Evolutionary conservation across 2,329 filamentous ascomycete genomes (phyloP).

Genomic region (Cytospora paraplurivora): DNA sequence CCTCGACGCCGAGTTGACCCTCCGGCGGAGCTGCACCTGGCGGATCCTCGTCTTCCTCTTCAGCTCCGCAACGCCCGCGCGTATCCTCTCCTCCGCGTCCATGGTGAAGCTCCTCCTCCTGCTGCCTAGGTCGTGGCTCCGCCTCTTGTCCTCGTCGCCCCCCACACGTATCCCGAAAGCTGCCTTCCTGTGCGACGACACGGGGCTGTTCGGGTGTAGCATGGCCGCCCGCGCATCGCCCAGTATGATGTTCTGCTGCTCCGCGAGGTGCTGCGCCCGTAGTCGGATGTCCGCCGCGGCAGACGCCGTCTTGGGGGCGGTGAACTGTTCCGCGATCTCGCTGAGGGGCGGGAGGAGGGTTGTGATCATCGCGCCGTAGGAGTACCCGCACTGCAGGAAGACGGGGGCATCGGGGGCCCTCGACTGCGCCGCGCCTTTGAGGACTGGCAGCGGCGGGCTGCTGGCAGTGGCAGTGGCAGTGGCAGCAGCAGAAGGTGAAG

Average conservation of each 20-base stretch:
- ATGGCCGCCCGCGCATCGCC: constrained; percentile 40
- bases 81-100: constrained; percentile 48
- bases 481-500: constrained; percentile 12
- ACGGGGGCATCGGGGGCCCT: constrained; percentile 29
- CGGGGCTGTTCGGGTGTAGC: constrained; percentile 33
- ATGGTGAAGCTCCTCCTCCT: constrained; percentile 40
- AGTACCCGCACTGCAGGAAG: constrained; percentile 86
- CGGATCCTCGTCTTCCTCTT: constrained; percentile 44
- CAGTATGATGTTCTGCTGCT: constrained; percentile 58
- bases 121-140: constrained; percentile 42
- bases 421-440: too few relatives aligned
- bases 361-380: constrained; percentile 85
- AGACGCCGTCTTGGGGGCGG: constrained; percentile 53
- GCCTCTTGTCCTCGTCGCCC: constrained; percentile 49
- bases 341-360: constrained; percentile 67
- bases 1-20: constrained; percentile 8
- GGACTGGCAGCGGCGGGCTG: too few relatives aligned
- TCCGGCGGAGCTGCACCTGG: constrained; percentile 29
- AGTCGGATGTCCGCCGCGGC: constrained; percentile 69
- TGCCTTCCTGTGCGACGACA: constrained; percentile 32
- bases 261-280: constrained; percentile 68
- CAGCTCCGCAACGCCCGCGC: constrained; percentile 51
- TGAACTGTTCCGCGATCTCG: constrained; percentile 63
- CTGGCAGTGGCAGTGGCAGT: constrained; percentile 5
- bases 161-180: constrained; percentile 50